Base-by-base conservation (phyloP, 768 basidiomycete genomes). In the Serendipita sp. region DNA sequence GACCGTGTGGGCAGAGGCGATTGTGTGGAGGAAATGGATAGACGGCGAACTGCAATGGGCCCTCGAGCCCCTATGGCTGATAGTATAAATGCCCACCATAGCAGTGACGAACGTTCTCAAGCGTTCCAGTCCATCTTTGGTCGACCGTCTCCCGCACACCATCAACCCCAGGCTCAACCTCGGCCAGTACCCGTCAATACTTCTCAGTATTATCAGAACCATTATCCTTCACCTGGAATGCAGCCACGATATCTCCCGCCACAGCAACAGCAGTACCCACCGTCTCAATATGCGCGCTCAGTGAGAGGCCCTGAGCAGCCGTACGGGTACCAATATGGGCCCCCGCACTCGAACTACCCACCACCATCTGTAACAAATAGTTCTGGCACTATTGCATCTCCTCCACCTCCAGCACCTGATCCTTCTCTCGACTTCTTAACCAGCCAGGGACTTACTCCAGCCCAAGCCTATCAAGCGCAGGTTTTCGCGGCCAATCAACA, bases 51-150 rank as follows among this genome's bases (percentile, higher is more conserved):
- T 8, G 55, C 55, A 60, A 60, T 60, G 55, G 55, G 55, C 16
- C 55, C 55, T 29, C 55, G 55, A 27, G 29, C 55, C 18, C 55
- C 55, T n/a, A 60, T 31, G 29, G 16, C 27, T 36, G 27, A 60
- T 8, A 31, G 10, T 27, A 36, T 36, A 4, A 44, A 27, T 29
- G 64, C 53, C 15, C 52, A 11, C 2, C 52, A 55, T 18, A 55
- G 64, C 27, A 40, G 40, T 18, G 64, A 88, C 75, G 88, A 89
- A 72, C 85, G 89, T 63, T 77, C 82, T 73, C 81, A 83, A 64
- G 89, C 89, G 52, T 92, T 90, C 76, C 87, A 91, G 73, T 82
- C 85, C 70, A 91, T 92, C 75, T 92, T 92, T 74, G 88, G 88
- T 29, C 81, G 89, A 29, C 86, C 88, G 62, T 81, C 82, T 62